phyloP scores from a whole-genome alignment of 1,284 basidiomycete genomes.

The Amylostereum areolatum region DNA sequence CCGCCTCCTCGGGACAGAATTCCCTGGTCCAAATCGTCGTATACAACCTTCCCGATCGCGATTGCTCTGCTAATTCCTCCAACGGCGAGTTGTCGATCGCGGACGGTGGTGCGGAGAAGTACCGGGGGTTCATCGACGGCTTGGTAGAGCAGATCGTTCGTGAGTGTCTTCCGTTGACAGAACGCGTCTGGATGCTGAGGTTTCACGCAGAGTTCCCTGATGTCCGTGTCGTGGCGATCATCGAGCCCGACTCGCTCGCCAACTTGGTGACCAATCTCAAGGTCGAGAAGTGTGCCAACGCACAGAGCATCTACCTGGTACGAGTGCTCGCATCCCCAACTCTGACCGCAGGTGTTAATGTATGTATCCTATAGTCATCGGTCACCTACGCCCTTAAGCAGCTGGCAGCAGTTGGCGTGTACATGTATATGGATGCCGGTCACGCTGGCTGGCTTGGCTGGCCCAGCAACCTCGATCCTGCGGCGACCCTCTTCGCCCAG shows the following conservation, averaged over 20 bases:
- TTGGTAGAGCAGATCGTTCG: constrained; percentile 51
- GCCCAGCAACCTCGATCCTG: constrained; percentile 55
- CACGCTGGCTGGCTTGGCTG: constrained; percentile 67
- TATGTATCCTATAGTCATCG: constrained; percentile 25
- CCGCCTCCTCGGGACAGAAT: constrained; percentile 38
- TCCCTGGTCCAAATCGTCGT: constrained; percentile 58
- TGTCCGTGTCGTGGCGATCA: constrained; percentile 56
- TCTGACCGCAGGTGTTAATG: constrained; percentile 2
- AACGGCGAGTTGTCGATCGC: constrained; percentile 61
- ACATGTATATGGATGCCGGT: constrained; percentile 58
- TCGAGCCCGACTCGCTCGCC: constrained; percentile 61
- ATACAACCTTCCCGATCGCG: constrained; percentile 57
- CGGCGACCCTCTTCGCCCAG: constrained; percentile 47
- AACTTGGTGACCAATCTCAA: constrained; percentile 59
- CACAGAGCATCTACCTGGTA: constrained; percentile 45
- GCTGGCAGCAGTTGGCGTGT: constrained; percentile 49
- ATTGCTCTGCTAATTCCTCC: constrained; percentile 58
- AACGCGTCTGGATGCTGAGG: background rate
- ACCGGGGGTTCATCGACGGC: constrained; percentile 55
- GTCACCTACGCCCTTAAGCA: constrained; percentile 54
- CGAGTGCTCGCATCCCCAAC: constrained; percentile 3
- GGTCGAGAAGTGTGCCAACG: constrained; percentile 48
- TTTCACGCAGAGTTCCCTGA: constrained; percentile 42
- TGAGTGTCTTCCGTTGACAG: constrained; percentile 19
- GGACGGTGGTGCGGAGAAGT: constrained; percentile 48